Evolutionary conservation across 1,284 basidiomycete species (phyloP).

Genomic region (Rhizoctonia solani): DNA sequence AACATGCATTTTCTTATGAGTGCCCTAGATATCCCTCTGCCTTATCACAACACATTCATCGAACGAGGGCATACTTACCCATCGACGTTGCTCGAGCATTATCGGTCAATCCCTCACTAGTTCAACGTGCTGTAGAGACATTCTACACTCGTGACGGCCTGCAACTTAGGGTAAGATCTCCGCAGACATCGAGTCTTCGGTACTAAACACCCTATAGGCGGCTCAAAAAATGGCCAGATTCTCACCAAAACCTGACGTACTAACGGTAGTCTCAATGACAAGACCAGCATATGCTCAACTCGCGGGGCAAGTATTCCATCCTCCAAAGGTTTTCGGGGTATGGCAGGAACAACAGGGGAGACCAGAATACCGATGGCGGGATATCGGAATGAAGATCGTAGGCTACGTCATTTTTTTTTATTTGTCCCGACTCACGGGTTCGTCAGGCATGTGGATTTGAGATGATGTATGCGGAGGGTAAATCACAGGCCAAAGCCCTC

Average conservation of each 20-base stretch:
- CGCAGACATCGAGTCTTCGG: not conserved
- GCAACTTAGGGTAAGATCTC: conserved; percentile 73
- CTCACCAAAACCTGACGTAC: conserved; percentile 66
- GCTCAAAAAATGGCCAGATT: conserved; percentile 89
- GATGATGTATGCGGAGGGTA: conserved; percentile 86
- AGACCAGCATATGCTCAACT: conserved; percentile 92
- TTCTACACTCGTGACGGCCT: conserved; percentile 92
- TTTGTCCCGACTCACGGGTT: not conserved
- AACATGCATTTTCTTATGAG: conserved; percentile 37
- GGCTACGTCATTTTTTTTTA: conserved; percentile 41
- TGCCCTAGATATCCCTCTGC: conserved; percentile 68
- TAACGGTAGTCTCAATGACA: conserved; percentile 74
- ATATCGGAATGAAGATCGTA: conserved; percentile 90
- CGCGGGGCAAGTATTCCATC: conserved; percentile 86
- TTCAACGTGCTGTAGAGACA: conserved; percentile 84
- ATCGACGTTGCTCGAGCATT: conserved; percentile 76
- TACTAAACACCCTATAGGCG: conserved; percentile 53
- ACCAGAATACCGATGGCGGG: conserved; percentile 71
- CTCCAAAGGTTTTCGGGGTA: conserved; percentile 86
- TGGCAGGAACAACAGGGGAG: conserved; percentile 67
- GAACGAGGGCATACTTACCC: conserved; percentile 80
- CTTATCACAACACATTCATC: conserved; percentile 73
- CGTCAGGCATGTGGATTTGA: conserved; percentile 89
- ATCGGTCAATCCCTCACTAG: conserved; percentile 63
- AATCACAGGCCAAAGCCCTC: conserved; percentile 49